Conservation (phyloP, 169 alveolate species). For the Cyclospora cayetanensis region DNA sequence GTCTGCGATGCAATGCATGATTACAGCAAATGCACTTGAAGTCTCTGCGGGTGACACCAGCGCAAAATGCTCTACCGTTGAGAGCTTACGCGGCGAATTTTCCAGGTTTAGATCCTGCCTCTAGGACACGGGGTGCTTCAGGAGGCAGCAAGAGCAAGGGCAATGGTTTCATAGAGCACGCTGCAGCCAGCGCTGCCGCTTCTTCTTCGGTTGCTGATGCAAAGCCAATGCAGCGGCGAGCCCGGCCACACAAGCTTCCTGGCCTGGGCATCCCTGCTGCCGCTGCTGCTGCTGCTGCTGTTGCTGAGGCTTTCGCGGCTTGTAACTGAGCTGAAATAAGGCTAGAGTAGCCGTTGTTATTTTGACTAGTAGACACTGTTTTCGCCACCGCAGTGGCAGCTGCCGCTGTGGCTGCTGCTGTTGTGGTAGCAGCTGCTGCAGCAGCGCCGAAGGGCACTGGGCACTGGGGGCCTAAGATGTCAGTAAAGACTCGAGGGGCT, state of each 20-base stretch:
- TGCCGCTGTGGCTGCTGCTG: conserved; percentile 51
- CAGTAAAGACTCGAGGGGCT: conserved; percentile 45
- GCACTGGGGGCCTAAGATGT: conserved; percentile 32
- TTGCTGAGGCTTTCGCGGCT: conserved; percentile 46
- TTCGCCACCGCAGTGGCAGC: conserved; percentile 33
- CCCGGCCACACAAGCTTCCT: conserved; percentile 38
- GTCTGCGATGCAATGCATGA: neutral
- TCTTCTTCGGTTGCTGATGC: conserved; percentile 49
- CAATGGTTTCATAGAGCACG: neutral
- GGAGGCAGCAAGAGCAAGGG: conserved; percentile 37
- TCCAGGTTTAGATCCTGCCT: conserved; percentile 16
- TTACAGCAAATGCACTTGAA: neutral
- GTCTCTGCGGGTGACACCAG: no score
- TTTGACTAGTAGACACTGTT: neutral
- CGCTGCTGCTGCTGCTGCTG: conserved; percentile 54
- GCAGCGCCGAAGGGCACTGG: conserved; percentile 54
- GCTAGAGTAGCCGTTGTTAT: neutral
- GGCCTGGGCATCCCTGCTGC: conserved; percentile 38
- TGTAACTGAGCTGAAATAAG: neutral
- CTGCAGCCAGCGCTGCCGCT: conserved; percentile 49
- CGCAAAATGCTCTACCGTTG: neutral
- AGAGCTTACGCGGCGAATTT: conserved; percentile 15
- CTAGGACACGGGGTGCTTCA: conserved; percentile 24
- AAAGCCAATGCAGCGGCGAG: conserved; percentile 43
- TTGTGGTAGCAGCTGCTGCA: conserved; percentile 40